Percentiles rank a stretch among this genome's conserved stretches.
These are phyloP conservation scores for Populus hybrid DNA, from an alignment of 441 rosid genomes.

Conservation along the genomic window DNA sequence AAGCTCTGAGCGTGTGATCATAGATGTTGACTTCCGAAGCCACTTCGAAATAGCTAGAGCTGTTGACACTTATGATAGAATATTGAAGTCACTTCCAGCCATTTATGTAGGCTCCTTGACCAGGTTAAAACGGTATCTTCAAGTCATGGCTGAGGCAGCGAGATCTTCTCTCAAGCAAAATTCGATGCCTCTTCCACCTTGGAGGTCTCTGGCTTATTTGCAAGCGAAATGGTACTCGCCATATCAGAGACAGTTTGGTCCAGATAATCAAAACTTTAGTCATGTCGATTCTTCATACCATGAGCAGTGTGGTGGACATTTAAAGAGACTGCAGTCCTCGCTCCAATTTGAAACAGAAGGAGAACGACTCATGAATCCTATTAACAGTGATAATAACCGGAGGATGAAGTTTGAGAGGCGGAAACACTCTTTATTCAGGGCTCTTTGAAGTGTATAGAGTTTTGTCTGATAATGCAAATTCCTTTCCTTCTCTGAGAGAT, in stretches of 20 bases:
- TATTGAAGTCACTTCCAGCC: conserved; percentile 68
- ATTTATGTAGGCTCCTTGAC: conserved; percentile 68
- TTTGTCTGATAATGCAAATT: conserved; percentile 20
- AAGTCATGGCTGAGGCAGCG: conserved; percentile 85
- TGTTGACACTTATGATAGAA: conserved; percentile 68
- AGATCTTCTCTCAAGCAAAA: conserved; percentile 74
- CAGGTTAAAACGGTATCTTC: conserved; percentile 68
- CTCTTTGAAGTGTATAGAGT: conserved; percentile 29
- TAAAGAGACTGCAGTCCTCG: conserved; percentile 63
- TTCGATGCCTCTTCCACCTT: conserved; percentile 94
- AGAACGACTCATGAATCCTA: conserved; percentile 50
- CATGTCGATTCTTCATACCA: conserved; percentile 32
- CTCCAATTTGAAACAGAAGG: conserved; percentile 57
- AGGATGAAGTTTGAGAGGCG: conserved; percentile 54
- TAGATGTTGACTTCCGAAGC: conserved; percentile 81
- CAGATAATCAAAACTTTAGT: conserved; percentile 29
- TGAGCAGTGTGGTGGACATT: conserved; percentile 58
- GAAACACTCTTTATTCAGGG: conserved; percentile 43
- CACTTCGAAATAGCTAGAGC: conserved; percentile 96
- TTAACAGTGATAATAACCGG: conserved; percentile 36
- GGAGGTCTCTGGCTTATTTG: conserved; percentile 86
- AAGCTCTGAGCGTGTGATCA: conserved; percentile 61
- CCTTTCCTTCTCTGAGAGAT: conserved; percentile 34
- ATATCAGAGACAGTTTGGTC: conserved; percentile 48
- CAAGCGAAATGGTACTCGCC: conserved; percentile 85